A percentile compares a stretch with the other conserved stretches of the same genome.
Conservation (phyloP, 805 yeast genomes). For the Kazachstania africana region DNA sequence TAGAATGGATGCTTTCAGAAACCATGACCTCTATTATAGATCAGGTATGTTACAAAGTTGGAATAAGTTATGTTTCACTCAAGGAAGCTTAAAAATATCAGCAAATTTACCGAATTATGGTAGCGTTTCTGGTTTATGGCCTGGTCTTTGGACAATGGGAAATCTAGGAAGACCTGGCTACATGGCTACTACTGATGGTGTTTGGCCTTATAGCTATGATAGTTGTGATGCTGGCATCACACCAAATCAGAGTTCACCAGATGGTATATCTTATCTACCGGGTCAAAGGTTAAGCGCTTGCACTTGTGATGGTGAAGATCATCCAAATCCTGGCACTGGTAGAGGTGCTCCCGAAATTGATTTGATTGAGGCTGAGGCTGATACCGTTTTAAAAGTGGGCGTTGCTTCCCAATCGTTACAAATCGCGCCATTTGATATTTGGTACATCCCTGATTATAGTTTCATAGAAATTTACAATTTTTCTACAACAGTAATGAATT, state of each 20-base stretch:
- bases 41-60: conserved; percentile 89
- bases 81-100: conserved; percentile 68
- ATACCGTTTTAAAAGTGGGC: conserved; percentile 43
- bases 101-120: conserved; percentile 75
- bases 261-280: conserved; percentile 77
- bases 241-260: conserved; percentile 81
- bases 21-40: conserved; percentile 70
- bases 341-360: conserved; percentile 97
- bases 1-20: conserved; percentile 69
- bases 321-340: conserved; percentile 79
- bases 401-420: conserved; percentile 88
- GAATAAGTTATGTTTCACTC: conserved; percentile 84
- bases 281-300: conserved; percentile 74
- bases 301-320: conserved; percentile 73
- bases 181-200: conserved; percentile 77
- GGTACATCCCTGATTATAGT: conserved; percentile 87
- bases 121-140: conserved; percentile 79
- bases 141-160: conserved; percentile 93
- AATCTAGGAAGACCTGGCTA: conserved; percentile 89
- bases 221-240: conserved; percentile 91
- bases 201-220: conserved; percentile 89
- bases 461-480: conserved; percentile 62
- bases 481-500: conserved; percentile 67
- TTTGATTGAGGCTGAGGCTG: conserved; percentile 74
- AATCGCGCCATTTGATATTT: conserved; percentile 86